Conservation (phyloP, 148 eudicot species). For the Rhododendron henanense region DNA sequence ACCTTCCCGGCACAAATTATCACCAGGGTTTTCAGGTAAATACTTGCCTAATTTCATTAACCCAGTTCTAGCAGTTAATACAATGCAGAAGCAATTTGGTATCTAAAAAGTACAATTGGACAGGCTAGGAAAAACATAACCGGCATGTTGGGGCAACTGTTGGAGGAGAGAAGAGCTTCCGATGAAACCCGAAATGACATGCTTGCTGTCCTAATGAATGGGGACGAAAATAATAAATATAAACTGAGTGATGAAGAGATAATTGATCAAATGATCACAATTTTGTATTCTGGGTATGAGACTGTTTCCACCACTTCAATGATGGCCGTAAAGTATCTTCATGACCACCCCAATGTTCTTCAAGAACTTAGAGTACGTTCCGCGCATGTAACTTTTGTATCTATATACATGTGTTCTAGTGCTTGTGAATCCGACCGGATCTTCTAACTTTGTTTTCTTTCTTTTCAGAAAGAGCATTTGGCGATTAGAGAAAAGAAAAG, state of each 20-base stretch:
- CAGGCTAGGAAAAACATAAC: conserved; percentile 86
- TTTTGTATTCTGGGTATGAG: conserved; percentile 94
- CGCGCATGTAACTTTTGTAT: not conserved
- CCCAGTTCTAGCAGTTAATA: not conserved
- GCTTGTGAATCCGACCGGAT: not conserved
- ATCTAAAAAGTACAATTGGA: not conserved
- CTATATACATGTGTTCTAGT: not conserved
- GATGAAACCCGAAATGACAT: conserved; percentile 47
- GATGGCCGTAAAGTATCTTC: conserved; percentile 99
- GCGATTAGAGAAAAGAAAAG: conserved; percentile 72
- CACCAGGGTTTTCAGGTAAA: conserved; percentile 70
- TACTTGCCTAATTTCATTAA: not conserved
- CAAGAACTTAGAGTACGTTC: conserved; percentile 72
- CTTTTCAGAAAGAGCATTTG: conserved; percentile 73
- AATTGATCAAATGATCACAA: conserved; percentile 90
- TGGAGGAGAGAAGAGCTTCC: conserved; percentile 63
- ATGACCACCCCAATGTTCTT: conserved; percentile 93
- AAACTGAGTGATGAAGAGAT: conserved; percentile 84
- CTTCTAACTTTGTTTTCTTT: not conserved
- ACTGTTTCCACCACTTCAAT: conserved; percentile 98
- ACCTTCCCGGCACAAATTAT: conserved; percentile 85
- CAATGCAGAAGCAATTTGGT: not conserved
- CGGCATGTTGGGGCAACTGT: conserved; percentile 46
- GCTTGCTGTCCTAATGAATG: conserved; percentile 60
- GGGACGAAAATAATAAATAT: conserved; percentile 46